phyloP scores from a whole-genome alignment of 2,329 filamentous ascomycete species.

The Fonsecaea multimorphosa region DNA sequence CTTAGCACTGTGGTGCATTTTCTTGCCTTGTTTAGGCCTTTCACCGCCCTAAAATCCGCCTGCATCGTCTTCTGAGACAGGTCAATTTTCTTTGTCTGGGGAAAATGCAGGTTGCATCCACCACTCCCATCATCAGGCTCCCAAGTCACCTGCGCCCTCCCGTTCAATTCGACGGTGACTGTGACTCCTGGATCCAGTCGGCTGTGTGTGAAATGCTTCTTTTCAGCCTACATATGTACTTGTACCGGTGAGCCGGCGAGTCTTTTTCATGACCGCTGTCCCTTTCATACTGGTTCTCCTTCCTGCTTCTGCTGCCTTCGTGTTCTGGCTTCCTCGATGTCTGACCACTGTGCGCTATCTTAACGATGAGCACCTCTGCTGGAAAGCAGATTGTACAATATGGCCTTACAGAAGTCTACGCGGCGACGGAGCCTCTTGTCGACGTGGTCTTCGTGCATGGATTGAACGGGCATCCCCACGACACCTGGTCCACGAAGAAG shows the following conservation, averaged over 20 bases:
- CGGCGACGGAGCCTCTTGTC: conserved; percentile 48
- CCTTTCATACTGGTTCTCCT: conserved; percentile 8
- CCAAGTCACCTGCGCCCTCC: conserved; percentile 31
- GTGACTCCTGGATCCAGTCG: conserved; percentile 14
- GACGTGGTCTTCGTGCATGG: conserved; percentile 74
- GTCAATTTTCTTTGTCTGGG: conserved; percentile 23
- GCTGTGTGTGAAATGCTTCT: conserved; percentile 16
- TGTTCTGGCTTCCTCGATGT: conserved; percentile 1
- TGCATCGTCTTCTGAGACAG: background rate
- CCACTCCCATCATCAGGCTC: conserved; percentile 23
- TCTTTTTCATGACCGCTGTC: background rate
- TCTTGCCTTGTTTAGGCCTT: no score
- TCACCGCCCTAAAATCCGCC: background rate
- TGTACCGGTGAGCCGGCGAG: conserved; percentile 23
- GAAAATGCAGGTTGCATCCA: conserved; percentile 10
- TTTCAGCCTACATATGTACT: conserved; percentile 12
- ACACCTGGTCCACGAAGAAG: conserved; percentile 64
- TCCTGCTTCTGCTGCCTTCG: background rate
- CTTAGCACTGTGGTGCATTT: no score
- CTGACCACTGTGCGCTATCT: background rate
- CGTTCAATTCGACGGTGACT: conserved; percentile 20
- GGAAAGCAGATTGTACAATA: conserved; percentile 45
- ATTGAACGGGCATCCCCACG: conserved; percentile 66
- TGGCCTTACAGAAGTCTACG: conserved; percentile 52
- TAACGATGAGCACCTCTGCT: conserved; percentile 23